phyloP scores from a whole-genome alignment of 1,139 yeast genomes.

The Pichia sp. region DNA sequence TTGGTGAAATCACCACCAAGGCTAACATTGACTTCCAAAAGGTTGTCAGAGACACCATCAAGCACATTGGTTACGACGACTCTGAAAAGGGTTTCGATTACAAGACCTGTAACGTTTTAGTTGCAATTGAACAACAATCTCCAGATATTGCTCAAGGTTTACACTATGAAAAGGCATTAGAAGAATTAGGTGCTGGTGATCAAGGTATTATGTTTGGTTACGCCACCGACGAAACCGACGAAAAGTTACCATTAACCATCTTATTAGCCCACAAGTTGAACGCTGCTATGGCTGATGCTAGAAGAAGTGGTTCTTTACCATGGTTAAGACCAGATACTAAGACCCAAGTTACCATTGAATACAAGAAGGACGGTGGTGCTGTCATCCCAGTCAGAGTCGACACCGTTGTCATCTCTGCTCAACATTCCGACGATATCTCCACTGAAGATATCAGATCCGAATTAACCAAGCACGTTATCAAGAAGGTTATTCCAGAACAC shows the following conservation, averaged over 20 bases:
- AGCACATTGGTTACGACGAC: conserved; percentile 97
- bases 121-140: conserved; percentile 99
- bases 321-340: conserved; percentile 99
- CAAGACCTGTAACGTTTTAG: conserved; percentile 98
- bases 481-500: conserved; percentile 89
- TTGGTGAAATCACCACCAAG: conserved; percentile 98
- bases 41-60: conserved; percentile 96
- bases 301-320: conserved; percentile 90
- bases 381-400: conserved; percentile 95
- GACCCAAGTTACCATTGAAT: conserved; percentile 99
- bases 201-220: conserved; percentile 99
- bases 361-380: conserved; percentile 92
- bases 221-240: conserved; percentile 99
- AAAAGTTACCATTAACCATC: conserved; percentile 93
- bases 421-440: conserved; percentile 94
- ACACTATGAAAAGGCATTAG: conserved; percentile 95
- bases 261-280: conserved; percentile 94
- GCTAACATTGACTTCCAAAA: conserved; percentile 96
- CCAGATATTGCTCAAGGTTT: conserved; percentile 99
- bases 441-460: conserved; percentile 87
- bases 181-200: conserved; percentile 99
- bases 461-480: conserved; percentile 74
- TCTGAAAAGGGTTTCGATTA: conserved; percentile 98
- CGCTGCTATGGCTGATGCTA: conserved; percentile 95
- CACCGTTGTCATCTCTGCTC: conserved; percentile 96